phyloP scores from a whole-genome alignment of 2,329 filamentous ascomycete species.

The Knoxdaviesia proteae region DNA sequence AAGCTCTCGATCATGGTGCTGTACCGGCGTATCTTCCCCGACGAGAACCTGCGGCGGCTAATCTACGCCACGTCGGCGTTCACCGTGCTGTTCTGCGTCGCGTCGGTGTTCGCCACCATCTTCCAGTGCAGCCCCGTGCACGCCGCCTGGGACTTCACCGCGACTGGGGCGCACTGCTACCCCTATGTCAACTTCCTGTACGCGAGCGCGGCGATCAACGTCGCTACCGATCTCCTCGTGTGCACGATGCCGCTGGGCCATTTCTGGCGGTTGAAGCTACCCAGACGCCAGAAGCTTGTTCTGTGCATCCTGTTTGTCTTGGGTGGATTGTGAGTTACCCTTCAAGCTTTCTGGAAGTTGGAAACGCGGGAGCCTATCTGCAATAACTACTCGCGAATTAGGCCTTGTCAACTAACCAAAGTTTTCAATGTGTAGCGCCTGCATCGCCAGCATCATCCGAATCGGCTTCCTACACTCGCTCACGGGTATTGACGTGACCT shows the following conservation, averaged over 20 bases:
- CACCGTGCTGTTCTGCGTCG: conserved; percentile 7
- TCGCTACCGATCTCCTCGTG: conserved; percentile 11
- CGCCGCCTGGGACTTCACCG: conserved; percentile 10
- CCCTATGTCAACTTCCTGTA: conserved; percentile 10
- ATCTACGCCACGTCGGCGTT: conserved; percentile 9
- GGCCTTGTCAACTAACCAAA: too few relatives aligned
- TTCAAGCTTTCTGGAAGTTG: too few relatives aligned
- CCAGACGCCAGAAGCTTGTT: conserved; percentile 9
- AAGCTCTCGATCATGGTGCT: conserved; percentile 14
- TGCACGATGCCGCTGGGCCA: conserved; percentile 11
- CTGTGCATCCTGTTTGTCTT: conserved; percentile 11
- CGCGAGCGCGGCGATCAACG: conserved; percentile 10
- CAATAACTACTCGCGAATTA: too few relatives aligned
- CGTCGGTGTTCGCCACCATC: conserved; percentile 10
- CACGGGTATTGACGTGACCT: conserved; percentile 9
- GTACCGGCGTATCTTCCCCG: conserved; percentile 13
- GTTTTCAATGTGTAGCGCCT: conserved; percentile 7
- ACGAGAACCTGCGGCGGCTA: conserved; percentile 9
- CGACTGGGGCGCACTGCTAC: conserved; percentile 7
- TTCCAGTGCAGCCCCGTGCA: conserved; percentile 10
- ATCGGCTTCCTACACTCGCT: conserved; percentile 9
- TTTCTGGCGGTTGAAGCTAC: conserved; percentile 11
- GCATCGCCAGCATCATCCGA: conserved; percentile 8
- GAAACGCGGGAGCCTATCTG: too few relatives aligned
- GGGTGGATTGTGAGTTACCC: conserved; percentile 11